Percentiles rank a stretch among this genome's conserved stretches.
phyloP scores from a whole-genome alignment of 345 rosid species.

The Populus pruinosa region DNA sequence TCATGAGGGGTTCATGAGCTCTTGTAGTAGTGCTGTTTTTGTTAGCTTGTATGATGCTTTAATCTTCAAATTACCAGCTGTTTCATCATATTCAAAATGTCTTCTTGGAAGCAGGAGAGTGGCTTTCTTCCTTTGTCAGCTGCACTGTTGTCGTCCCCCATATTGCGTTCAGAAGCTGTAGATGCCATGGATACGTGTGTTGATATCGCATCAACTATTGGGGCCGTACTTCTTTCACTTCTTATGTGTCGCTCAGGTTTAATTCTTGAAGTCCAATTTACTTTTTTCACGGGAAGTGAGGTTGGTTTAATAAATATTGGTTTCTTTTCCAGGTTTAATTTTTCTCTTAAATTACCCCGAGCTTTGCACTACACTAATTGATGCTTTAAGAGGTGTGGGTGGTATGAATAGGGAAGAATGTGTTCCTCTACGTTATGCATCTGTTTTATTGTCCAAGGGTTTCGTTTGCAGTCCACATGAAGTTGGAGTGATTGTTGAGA shows the following conservation, averaged over 20 bases:
- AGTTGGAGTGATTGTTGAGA: conserved; percentile 83
- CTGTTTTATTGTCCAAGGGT: conserved; percentile 73
- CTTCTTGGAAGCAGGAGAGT: conserved; percentile 64
- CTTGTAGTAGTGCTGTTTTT: not conserved
- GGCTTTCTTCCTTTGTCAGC: conserved; percentile 97
- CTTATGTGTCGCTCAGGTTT: conserved; percentile 81
- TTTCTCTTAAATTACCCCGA: conserved; percentile 78
- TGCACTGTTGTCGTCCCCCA: conserved; percentile 74
- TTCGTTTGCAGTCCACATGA: conserved; percentile 77
- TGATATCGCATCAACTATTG: conserved; percentile 67
- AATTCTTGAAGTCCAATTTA: conserved; percentile 9
- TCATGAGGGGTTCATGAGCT: not conserved
- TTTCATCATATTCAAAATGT: conserved; percentile 24
- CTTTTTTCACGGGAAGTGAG: not conserved
- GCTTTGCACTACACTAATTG: conserved; percentile 64
- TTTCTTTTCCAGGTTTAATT: conserved; percentile 64
- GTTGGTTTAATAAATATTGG: conserved; percentile 13
- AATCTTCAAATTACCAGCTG: not conserved
- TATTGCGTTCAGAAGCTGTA: conserved; percentile 56
- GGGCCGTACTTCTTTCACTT: conserved; percentile 72
- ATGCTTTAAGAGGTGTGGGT: conserved; percentile 58
- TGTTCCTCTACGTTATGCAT: conserved; percentile 87
- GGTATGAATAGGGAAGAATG: conserved; percentile 70
- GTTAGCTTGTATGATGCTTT: not conserved
- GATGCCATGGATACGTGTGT: conserved; percentile 43